Base-by-base conservation (phyloP, 1,284 basidiomycete species). In the Xerocomus amazonicus region DNA sequence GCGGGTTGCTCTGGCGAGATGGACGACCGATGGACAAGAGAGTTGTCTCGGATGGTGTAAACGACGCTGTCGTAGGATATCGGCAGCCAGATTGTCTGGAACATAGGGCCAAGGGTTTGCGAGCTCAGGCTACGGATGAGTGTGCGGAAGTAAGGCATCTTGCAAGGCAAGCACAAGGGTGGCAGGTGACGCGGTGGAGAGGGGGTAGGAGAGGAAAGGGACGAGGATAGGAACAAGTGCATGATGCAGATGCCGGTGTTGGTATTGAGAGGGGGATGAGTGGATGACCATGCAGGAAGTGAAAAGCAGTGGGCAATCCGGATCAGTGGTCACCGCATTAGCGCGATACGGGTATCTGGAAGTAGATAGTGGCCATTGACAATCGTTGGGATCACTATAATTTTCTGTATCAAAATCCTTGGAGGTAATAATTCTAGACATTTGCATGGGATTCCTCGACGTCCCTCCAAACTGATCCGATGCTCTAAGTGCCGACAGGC, bases 101-200 rank as follows among this genome's bases (percentile, higher is more conserved):
- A 5, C 87, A 92, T 62, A 77, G 88, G 6, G 79, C 87, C 7
- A 63, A 66, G 23, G 77, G 73, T 44, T 70, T 92, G 35, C 74
- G 78, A 27, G 90, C 89, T 3, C 90, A 92, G 66, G 83, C 85
- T 4, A 84, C 83, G 9, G 69, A 71, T 12, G 81, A 87, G 59
- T 76, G 84, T 49, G 75, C 74, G 3, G 84, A 90, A 65, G 76
- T 92, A 51, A 82, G 79, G 61, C 73, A 77, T 34, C 73, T 90
- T 13, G 82, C 83, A 6, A 77, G 78, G 63, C 70, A 73, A 47
- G 74, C 61, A 9, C 70, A 40, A 75, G 78, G 10, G 65, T 63
- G 50, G 70, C 69, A 50, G 70, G 66, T 48, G 58, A 58, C n/a
- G 9, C 40, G 41, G 13, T 35, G 34, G 3, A 32, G 73, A 70